These are phyloP conservation scores for Linnemannia schmuckeri DNA, from an alignment of 192 early-diverging fungal species.

Conservation along the genomic window DNA sequence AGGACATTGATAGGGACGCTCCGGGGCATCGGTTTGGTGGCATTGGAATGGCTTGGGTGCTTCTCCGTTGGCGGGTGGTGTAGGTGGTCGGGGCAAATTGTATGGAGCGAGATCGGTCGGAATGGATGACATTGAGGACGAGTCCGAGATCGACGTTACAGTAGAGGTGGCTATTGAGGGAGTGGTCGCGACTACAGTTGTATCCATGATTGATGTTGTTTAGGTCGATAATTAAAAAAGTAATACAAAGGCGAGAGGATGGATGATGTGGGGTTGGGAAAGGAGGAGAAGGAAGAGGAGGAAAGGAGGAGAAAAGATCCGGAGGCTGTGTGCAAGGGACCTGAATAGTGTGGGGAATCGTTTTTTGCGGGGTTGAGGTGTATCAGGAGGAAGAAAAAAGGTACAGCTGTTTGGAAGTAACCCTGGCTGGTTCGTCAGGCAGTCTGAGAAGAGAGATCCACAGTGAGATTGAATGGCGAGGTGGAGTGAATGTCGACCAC, in stretches of 20 bases:
- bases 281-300: background rate
- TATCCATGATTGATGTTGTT: background rate
- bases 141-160: background rate
- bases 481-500: constrained; percentile 4
- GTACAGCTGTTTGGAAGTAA: background rate
- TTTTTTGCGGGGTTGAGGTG: constrained; percentile 29
- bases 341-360: constrained; percentile 11
- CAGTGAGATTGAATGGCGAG: background rate
- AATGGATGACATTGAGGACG: constrained; percentile 1
- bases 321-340: constrained; percentile 28
- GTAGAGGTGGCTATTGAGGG: background rate
- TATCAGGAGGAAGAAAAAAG: background rate
- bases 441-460: background rate
- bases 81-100: constrained; percentile 29
- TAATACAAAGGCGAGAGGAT: background rate
- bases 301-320: constrained; percentile 13
- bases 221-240: background rate
- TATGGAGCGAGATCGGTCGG: constrained; percentile 19
- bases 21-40: constrained; percentile 47
- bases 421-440: background rate
- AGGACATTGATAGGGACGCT: constrained; percentile 80
- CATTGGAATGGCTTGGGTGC: constrained; percentile 54
- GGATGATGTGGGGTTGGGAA: background rate
- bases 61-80: constrained; percentile 35
- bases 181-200: constrained; percentile 7